These are phyloP conservation scores for Trapa incisa DNA, from an alignment of 345 rosid species.

Conservation along the genomic window DNA sequence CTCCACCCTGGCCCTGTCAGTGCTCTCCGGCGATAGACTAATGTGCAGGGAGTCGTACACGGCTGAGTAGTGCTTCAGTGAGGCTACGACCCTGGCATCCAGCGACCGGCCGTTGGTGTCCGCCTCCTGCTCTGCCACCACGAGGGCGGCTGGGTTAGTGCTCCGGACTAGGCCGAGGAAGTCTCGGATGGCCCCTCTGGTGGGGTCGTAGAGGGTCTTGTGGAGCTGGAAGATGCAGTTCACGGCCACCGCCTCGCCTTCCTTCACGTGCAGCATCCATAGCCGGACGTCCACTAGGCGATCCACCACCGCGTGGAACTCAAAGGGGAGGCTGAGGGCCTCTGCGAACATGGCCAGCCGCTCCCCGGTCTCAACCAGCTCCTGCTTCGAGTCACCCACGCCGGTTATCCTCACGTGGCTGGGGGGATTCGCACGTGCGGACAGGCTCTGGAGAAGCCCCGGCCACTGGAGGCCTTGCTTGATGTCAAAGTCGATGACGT, in stretches of 20 bases:
- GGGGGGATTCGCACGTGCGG: constrained; percentile 64
- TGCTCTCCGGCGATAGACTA: constrained; percentile 51
- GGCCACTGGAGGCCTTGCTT: constrained; percentile 99
- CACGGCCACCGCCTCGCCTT: constrained; percentile 68
- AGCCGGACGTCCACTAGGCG: constrained; percentile 87
- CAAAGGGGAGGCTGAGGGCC: constrained; percentile 68
- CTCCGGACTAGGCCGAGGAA: constrained; percentile 68
- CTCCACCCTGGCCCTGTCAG: constrained; percentile 38
- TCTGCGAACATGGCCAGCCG: constrained; percentile 75
- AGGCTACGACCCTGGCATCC: constrained; percentile 57
- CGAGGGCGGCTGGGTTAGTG: constrained; percentile 52
- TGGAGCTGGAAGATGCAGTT: constrained; percentile 86
- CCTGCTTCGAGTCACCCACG: constrained; percentile 81
- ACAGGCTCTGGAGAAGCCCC: constrained; percentile 78
- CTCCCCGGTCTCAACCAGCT: constrained; percentile 79
- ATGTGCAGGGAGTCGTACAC: constrained; percentile 59
- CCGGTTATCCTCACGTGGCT: constrained; percentile 82
- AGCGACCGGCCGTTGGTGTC: constrained; percentile 37
- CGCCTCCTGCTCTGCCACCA: constrained; percentile 84
- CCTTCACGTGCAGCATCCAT: constrained; percentile 99
- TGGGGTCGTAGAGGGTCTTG: constrained; percentile 58
- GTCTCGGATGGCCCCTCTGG: constrained; percentile 60
- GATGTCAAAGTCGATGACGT: constrained; percentile 84
- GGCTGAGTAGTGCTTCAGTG: constrained; percentile 66
- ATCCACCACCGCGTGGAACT: constrained; percentile 92